phyloP scores from a whole-genome alignment of 192 early-diverging fungal species.

The Coemansia sp. region DNA sequence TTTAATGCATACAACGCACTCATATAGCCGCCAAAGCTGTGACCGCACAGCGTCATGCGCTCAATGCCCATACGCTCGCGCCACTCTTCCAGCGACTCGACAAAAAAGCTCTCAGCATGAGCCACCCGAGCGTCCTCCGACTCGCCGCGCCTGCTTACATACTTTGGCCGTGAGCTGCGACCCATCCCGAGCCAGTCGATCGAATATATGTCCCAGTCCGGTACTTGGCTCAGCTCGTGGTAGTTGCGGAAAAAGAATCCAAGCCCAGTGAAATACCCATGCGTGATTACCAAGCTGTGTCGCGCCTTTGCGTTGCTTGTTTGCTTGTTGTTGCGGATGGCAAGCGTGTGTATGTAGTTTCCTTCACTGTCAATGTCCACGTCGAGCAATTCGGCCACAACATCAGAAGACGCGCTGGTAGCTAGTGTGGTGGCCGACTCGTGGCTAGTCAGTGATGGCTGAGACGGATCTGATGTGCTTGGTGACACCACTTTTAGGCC shows the following conservation, averaged over 20 bases:
- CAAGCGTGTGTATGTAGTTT: slow-evolving; percentile 52
- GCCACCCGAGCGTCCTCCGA: slow-evolving; percentile 54
- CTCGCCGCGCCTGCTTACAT: slow-evolving; percentile 46
- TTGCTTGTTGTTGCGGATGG: slow-evolving; percentile 18
- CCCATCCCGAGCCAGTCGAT: slow-evolving; percentile 98
- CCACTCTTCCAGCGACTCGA: slow-evolving; percentile 89
- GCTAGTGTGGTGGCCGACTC: not conserved
- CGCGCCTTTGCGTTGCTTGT: not conserved
- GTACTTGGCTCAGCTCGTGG: slow-evolving; percentile 36
- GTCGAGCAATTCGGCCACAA: slow-evolving; percentile 30
- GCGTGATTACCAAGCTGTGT: slow-evolving; percentile 50
- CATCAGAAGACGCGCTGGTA: not conserved
- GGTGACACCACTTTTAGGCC: slow-evolving; percentile 18
- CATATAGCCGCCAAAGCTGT: slow-evolving; percentile 88
- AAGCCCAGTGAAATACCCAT: slow-evolving; percentile 53
- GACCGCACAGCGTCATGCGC: slow-evolving; percentile 81
- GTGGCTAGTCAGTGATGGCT: not conserved
- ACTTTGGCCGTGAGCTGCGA: slow-evolving; percentile 73
- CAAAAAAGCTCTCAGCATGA: slow-evolving; percentile 78
- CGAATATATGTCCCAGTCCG: slow-evolving; percentile 42
- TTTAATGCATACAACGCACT: slow-evolving; percentile 79
- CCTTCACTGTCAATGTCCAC: slow-evolving; percentile 37
- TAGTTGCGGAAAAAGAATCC: slow-evolving; percentile 55
- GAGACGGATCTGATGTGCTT: not conserved
- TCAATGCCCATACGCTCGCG: slow-evolving; percentile 72